These are phyloP conservation scores for Blumeria hordei DNA, from an alignment of 2,329 filamentous ascomycete species.

Conservation along the genomic window DNA sequence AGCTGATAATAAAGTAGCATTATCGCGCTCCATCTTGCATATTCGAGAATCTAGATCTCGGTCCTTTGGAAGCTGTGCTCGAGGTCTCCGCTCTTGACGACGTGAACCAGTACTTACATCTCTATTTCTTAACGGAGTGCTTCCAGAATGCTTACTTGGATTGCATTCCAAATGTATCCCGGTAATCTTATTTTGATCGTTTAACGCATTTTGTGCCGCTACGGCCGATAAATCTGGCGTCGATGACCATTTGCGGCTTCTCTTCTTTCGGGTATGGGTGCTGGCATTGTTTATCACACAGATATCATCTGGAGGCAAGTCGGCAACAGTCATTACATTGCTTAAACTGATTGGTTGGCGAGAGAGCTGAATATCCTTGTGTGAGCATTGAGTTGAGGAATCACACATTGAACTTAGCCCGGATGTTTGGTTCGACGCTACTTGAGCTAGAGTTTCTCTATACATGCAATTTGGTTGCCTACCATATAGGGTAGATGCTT, in stretches of 20 bases:
- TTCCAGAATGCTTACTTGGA: not conserved
- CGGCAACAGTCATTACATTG: not conserved
- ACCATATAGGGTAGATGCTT: not conserved
- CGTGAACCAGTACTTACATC: not conserved
- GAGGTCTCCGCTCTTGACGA: not conserved
- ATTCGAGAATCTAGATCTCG: constrained; percentile 8
- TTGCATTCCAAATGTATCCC: not conserved
- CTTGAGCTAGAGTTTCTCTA: not conserved
- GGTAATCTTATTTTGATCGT: not conserved
- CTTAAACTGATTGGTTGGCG: not conserved
- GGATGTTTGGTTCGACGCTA: not conserved
- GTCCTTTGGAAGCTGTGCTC: not conserved
- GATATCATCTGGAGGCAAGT: not conserved
- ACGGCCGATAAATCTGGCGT: not conserved
- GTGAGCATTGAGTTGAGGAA: not conserved
- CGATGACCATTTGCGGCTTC: not conserved
- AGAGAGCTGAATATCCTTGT: not conserved
- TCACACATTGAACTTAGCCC: not conserved
- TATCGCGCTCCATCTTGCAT: constrained; percentile 10
- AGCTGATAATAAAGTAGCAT: constrained; percentile 7
- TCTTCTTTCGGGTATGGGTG: not conserved
- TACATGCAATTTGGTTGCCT: not conserved
- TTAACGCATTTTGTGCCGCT: not conserved
- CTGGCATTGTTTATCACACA: not conserved
- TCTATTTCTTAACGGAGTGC: not conserved